Percentiles rank a stretch among this genome's conserved stretches.
phyloP scores from a whole-genome alignment of 2,329 filamentous ascomycete species.

The Anthostomella pinea region DNA sequence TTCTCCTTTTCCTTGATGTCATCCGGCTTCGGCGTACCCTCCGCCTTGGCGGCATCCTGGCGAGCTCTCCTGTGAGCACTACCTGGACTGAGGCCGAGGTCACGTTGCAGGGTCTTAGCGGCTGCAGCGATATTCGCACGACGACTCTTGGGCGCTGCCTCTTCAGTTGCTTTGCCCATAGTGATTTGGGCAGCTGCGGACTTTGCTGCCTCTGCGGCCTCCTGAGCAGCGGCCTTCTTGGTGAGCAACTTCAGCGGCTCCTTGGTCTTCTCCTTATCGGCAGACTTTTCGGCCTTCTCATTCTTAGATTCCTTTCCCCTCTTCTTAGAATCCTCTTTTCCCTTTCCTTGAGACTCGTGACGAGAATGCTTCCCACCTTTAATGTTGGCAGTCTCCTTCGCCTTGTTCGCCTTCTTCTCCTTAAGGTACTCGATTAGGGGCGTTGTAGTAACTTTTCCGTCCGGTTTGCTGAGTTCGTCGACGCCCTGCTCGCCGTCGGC shows the following conservation, averaged over 20 bases:
- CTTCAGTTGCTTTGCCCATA: slow-evolving; percentile 28
- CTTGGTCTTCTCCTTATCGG: slow-evolving; percentile 53
- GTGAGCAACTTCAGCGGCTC: slow-evolving; percentile 63
- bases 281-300: slow-evolving; percentile 62
- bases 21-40: slow-evolving; percentile 42
- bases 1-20: slow-evolving; percentile 27
- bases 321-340: slow-evolving; percentile 52
- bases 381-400: slow-evolving; percentile 53
- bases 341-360: slow-evolving; percentile 53
- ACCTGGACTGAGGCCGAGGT: slow-evolving; percentile 62
- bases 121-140: slow-evolving; percentile 61
- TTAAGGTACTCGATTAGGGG: slow-evolving; percentile 86
- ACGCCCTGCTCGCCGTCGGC: slow-evolving; percentile 44
- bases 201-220: slow-evolving; percentile 46
- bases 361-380: slow-evolving; percentile 55
- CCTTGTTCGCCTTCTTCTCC: slow-evolving; percentile 82
- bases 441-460: slow-evolving; percentile 70
- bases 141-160: slow-evolving; percentile 50
- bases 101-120: slow-evolving; percentile 62
- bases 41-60: slow-evolving; percentile 56
- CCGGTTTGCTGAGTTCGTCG: slow-evolving; percentile 48
- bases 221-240: slow-evolving; percentile 54
- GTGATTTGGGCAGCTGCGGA: slow-evolving; percentile 37
- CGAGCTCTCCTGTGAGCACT: slow-evolving; percentile 60
- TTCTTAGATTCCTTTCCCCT: slow-evolving; percentile 60